Conservation (phyloP, 306 rosid species). For the Canavalia ensiformis region DNA sequence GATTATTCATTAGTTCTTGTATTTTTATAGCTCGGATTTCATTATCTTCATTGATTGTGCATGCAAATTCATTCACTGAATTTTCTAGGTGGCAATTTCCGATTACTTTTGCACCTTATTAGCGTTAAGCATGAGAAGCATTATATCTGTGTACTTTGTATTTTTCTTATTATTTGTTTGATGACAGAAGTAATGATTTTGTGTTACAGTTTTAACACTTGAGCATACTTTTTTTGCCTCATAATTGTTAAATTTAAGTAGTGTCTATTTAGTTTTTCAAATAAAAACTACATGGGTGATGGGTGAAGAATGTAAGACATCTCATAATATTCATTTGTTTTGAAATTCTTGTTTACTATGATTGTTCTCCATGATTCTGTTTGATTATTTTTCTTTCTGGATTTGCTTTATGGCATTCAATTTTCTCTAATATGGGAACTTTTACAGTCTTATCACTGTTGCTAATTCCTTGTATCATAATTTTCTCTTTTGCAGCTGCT, state of each 20-base stretch:
- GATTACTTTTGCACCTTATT: slow-evolving; percentile 13
- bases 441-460: slow-evolving; percentile 13
- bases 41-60: slow-evolving; percentile 13
- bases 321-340: slow-evolving; percentile 21
- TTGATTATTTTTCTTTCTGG: not conserved
- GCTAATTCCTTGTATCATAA: slow-evolving; percentile 42
- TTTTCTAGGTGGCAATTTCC: slow-evolving; percentile 28
- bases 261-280: slow-evolving; percentile 25
- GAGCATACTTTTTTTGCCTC: slow-evolving; percentile 25
- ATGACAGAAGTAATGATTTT: slow-evolving; percentile 26
- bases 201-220: not conserved
- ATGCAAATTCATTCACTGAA: not conserved
- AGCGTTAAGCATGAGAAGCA: slow-evolving; percentile 5
- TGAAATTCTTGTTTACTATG: slow-evolving; percentile 4
- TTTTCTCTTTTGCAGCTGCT: slow-evolving; percentile 78
- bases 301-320: slow-evolving; percentile 1
- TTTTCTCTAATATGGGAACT: slow-evolving; percentile 28
- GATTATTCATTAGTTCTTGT: not conserved
- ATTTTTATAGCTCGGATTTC: slow-evolving; percentile 23
- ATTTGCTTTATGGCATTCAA: slow-evolving; percentile 27
- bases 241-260: slow-evolving; percentile 14
- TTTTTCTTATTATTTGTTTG: slow-evolving; percentile 5
- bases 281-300: slow-evolving; percentile 6
- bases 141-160: slow-evolving; percentile 6
- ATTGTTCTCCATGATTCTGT: slow-evolving; percentile 2